Percentiles rank a stretch among this genome's conserved stretches.
Conservation (phyloP, 2,329 filamentous ascomycete genomes). For the Hymenoscyphus salicellus region DNA sequence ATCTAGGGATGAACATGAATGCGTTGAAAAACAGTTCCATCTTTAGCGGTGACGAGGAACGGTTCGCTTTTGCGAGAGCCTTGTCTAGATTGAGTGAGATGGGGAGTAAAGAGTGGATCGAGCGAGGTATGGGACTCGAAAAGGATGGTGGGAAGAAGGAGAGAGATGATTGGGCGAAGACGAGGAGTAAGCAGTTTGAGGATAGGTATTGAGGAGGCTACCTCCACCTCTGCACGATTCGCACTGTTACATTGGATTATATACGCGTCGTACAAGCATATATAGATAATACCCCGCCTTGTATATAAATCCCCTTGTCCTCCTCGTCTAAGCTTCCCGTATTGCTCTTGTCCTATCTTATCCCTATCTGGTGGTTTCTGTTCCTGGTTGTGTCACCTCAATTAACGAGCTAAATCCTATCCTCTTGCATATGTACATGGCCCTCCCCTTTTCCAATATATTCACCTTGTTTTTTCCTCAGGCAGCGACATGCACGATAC, state of each 20-base stretch:
- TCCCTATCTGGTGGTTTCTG: background rate
- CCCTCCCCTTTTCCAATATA: background rate
- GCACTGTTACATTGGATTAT: background rate
- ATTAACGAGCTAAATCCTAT: background rate
- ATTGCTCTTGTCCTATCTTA: background rate
- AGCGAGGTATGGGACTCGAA: conserved; percentile 60
- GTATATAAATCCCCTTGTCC: background rate
- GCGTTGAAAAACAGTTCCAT: conserved; percentile 81
- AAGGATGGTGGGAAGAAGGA: conserved; percentile 43
- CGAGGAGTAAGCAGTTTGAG: conserved; percentile 48
- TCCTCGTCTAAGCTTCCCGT: background rate
- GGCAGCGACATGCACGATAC: no score
- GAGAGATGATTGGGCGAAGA: conserved; percentile 47
- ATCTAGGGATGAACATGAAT: conserved; percentile 78
- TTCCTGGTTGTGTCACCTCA: background rate
- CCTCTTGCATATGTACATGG: background rate
- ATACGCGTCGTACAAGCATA: background rate
- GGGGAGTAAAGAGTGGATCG: conserved; percentile 93
- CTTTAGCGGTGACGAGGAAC: conserved; percentile 92
- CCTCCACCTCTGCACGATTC: background rate
- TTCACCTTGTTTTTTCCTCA: no score
- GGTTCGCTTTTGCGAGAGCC: conserved; percentile 91
- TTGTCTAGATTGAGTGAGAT: conserved; percentile 84
- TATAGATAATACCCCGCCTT: background rate
- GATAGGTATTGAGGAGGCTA: conserved; percentile 38